Evolutionary conservation across 306 rosid species (phyloP), one percentile per base, ranked within the genome.

Genomic region (Trifolium repens): DNA sequence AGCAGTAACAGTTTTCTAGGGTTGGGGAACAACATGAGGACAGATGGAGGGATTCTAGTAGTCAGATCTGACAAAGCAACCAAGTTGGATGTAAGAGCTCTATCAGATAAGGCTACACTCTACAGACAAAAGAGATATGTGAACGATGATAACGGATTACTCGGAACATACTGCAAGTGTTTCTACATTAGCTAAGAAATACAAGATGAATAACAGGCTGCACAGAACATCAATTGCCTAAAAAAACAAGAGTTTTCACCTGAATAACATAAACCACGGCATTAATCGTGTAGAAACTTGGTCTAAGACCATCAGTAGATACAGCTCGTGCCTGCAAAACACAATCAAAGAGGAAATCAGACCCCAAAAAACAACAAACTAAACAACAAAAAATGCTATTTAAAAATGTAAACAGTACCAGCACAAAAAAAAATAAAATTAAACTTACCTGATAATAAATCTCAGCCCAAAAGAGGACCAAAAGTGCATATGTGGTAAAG

Each of bases 391-490:
- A 5, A 62, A 46, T 52, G 44, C 12, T 69, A 32, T 50, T 54
- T 11, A 55, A 49, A 39, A 64, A 3, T 35, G 35, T 78, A 3
- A 12, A 9, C 9, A 66, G 59, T 19, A 30, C 16, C 22, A 40
- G 42, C 12, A 64, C n/a, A 44, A 8, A 7, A 43, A 43, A 22
- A 0, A 22, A 27, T 27, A 27, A 40, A 65, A 78, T 54, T 24
- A 26, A 61, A 77, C 84, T 59, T 71, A 86, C 99, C 97, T 92
- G 99, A 61, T 96, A 96, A 89, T 96, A 96, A 80, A 96, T 96
- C 84, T 96, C 99, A 1, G 99, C 99, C 99, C 99, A 96, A 82
- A 96, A 96, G 59, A 92, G 84, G 75, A 92, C 96, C 89, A 96
- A 81, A 9, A 96, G 92, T 5, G 98, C 98, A 62, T 96, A 96